phyloP scores from a whole-genome alignment of 1,284 basidiomycete genomes.

The Tilletia indica region DNA sequence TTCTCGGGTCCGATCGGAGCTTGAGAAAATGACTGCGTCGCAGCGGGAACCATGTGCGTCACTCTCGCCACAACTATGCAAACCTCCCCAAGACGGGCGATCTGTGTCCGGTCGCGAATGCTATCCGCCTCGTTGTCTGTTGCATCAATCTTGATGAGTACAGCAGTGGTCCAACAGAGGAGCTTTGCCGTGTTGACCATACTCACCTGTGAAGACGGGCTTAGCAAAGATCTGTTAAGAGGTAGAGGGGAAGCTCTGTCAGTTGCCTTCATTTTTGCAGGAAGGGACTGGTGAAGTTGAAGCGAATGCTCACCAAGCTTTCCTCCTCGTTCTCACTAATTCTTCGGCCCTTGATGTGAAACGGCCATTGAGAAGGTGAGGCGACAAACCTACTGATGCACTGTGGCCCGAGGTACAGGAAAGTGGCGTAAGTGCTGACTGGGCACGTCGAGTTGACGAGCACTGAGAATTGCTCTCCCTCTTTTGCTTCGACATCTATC shows the following conservation, averaged over 20 bases:
- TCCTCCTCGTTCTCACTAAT: background rate
- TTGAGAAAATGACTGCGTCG: background rate
- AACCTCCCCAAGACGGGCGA: background rate
- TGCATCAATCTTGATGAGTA: background rate
- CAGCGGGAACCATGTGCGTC: background rate
- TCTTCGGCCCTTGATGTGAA: background rate
- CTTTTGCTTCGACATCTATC: background rate
- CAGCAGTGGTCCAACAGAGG: background rate
- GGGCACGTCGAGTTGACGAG: background rate
- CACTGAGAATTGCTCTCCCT: background rate
- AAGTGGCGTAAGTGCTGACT: background rate
- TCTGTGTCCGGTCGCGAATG: background rate
- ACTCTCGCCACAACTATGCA: background rate
- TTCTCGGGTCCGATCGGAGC: background rate
- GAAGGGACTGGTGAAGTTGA: background rate
- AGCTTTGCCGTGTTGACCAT: background rate
- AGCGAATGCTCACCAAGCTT: background rate
- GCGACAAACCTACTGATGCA: background rate
- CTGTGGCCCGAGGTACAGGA: background rate
- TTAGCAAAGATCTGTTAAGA: background rate
- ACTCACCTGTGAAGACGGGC: background rate
- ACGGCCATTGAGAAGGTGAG: background rate
- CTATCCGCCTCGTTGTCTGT: background rate
- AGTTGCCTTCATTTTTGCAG: no score
- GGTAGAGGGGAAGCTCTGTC: background rate